Evolutionary conservation across 345 rosid genomes (phyloP).

Genomic region (Corchorus capsularis): DNA sequence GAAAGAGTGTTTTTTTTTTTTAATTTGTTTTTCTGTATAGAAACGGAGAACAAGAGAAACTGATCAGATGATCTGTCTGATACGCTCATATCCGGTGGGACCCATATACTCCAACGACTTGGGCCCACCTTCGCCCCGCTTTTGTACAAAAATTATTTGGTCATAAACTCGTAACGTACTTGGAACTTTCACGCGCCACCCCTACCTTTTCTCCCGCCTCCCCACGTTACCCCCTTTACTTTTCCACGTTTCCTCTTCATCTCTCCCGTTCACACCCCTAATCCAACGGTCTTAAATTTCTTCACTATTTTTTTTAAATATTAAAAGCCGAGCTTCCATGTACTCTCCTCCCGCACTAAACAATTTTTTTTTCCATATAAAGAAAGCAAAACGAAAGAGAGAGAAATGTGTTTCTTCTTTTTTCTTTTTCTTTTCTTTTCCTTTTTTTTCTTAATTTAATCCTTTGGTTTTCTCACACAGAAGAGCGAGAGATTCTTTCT

Average conservation of each 20-base stretch:
- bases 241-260: constrained; percentile 3
- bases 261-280: background rate
- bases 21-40: too few species aligned
- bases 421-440: too few species aligned
- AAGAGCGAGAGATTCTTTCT: constrained; percentile 34
- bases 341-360: background rate
- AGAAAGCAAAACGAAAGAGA: background rate
- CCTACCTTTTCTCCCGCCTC: background rate
- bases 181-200: constrained; percentile 15
- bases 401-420: background rate
- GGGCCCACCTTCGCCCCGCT: background rate
- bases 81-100: background rate
- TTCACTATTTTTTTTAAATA: background rate
- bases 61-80: constrained; percentile 18
- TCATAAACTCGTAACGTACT: constrained; percentile 14
- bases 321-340: background rate
- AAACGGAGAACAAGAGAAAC: background rate
- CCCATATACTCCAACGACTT: background rate
- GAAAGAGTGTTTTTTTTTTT: background rate
- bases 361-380: background rate
- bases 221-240: background rate
- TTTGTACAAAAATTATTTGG: background rate
- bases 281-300: background rate
- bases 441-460: constrained; percentile 3
- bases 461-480: constrained; percentile 17